Conservation (phyloP, 352 stramenopile species). For the Phytophthora pistaciae region DNA sequence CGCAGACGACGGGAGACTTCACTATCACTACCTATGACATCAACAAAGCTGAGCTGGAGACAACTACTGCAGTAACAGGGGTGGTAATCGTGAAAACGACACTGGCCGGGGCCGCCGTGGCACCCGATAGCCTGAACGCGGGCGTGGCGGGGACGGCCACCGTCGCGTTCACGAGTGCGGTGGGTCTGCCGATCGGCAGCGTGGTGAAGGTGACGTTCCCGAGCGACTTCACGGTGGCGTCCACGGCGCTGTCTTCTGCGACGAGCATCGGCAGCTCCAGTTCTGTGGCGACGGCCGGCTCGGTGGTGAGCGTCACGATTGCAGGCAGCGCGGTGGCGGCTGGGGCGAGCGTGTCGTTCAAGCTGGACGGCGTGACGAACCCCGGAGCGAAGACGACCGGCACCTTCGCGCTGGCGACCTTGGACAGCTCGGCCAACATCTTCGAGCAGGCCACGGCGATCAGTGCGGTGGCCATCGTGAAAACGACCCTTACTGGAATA, state of each 20-base stretch:
- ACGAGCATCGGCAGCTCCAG: slow-evolving; percentile 41
- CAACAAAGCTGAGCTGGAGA: slow-evolving; percentile 20
- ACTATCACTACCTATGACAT: slow-evolving; percentile 33
- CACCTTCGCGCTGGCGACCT: slow-evolving; percentile 47
- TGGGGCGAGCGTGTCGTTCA: slow-evolving; percentile 46
- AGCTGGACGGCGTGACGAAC: slow-evolving; percentile 61
- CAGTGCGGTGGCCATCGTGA: slow-evolving; percentile 10
- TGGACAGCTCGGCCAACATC: slow-evolving; percentile 33
- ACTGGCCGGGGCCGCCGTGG: slow-evolving; percentile 24
- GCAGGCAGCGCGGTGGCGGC: slow-evolving; percentile 28
- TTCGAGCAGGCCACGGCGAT: slow-evolving; percentile 11
- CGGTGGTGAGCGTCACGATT: slow-evolving; percentile 42
- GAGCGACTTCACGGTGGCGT: slow-evolving; percentile 40
- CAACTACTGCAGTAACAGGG: not conserved
- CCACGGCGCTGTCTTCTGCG: slow-evolving; percentile 26
- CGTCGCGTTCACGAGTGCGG: slow-evolving; percentile 50
- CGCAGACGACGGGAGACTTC: slow-evolving; percentile 26
- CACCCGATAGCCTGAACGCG: slow-evolving; percentile 38
- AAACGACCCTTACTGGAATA: slow-evolving; percentile 16
- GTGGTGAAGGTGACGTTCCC: slow-evolving; percentile 51
- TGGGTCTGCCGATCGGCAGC: slow-evolving; percentile 43
- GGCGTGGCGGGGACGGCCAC: slow-evolving; percentile 34
- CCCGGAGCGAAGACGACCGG: slow-evolving; percentile 51
- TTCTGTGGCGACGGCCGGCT: slow-evolving; percentile 21
- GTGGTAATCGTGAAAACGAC: slow-evolving; percentile 23